Conservation (phyloP, 1,284 basidiomycete genomes). For the Lentinula novae-zelandiae region DNA sequence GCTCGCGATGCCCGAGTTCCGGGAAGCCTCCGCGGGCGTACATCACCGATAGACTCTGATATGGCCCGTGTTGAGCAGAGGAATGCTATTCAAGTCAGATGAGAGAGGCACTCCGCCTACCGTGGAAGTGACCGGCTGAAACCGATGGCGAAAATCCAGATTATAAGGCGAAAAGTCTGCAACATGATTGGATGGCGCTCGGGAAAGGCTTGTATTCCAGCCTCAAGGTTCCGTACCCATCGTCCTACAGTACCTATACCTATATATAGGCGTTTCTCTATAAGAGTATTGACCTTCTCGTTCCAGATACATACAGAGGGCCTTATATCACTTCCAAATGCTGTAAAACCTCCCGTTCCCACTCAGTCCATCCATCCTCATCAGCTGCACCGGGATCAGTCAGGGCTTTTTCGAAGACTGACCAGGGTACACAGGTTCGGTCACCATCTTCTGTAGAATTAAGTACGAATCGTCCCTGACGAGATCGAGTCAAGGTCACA, state of each 20-base stretch:
- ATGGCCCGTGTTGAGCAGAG: too few relatives aligned
- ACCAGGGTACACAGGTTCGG: slow-evolving; percentile 70
- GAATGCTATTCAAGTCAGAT: neutral
- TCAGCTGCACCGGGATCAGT: slow-evolving; percentile 48
- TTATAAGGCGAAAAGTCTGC: neutral
- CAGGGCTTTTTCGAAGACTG: slow-evolving; percentile 67
- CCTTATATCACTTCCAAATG: slow-evolving; percentile 53
- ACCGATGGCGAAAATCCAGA: neutral
- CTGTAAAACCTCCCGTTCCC: slow-evolving; percentile 70
- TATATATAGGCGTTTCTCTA: neutral
- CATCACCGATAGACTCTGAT: too few relatives aligned
- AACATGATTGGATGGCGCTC: neutral
- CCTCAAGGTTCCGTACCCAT: neutral
- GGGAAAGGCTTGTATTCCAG: neutral
- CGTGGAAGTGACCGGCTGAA: neutral
- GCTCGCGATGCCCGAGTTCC: neutral
- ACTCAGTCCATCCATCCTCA: slow-evolving; percentile 62
- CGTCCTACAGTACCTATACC: neutral
- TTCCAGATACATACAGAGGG: slow-evolving; percentile 3
- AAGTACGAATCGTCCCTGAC: slow-evolving; percentile 79
- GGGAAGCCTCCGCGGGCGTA: neutral
- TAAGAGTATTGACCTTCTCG: neutral
- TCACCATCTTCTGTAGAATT: slow-evolving; percentile 41
- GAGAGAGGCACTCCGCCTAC: neutral
- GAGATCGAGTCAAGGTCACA: slow-evolving; percentile 80